A percentile compares a stretch with the other conserved stretches of the same genome.
Conservation (phyloP, 1,139 yeast species). For the Protomyces inundatus region DNA sequence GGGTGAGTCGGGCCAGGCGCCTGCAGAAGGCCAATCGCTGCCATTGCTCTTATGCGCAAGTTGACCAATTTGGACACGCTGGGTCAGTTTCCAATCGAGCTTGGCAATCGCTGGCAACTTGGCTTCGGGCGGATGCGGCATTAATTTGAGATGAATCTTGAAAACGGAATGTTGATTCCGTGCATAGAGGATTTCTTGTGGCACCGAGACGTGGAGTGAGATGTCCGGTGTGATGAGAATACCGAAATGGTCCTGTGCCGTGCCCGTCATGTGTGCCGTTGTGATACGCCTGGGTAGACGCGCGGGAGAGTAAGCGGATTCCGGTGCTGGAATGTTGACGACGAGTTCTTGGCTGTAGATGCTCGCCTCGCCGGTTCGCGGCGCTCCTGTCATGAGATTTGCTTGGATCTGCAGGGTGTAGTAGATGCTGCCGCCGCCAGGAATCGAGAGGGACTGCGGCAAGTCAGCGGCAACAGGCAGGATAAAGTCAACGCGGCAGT, state of each 20-base stretch:
- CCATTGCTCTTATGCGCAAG: not conserved
- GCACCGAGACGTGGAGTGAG: constrained; percentile 23
- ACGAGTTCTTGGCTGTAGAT: constrained; percentile 15
- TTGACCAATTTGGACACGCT: constrained; percentile 3
- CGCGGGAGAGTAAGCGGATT: constrained; percentile 17
- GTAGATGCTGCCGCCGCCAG: constrained; percentile 16
- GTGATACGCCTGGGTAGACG: constrained; percentile 19
- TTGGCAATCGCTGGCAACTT: constrained; percentile 14
- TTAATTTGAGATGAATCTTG: constrained; percentile 20
- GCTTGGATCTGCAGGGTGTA: constrained; percentile 22
- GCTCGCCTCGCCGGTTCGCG: not conserved
- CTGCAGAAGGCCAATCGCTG: not conserved
- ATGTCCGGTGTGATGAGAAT: constrained; percentile 86
- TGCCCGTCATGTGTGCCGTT: constrained; percentile 9
- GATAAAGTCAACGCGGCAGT: constrained; percentile 4
- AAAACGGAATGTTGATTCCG: constrained; percentile 10
- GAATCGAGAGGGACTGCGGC: constrained; percentile 14
- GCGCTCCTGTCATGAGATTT: not conserved
- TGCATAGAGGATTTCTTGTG: constrained; percentile 17
- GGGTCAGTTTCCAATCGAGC: constrained; percentile 20
- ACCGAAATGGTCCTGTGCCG: constrained; percentile 49
- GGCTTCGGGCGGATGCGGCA: constrained; percentile 25
- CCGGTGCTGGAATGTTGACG: constrained; percentile 18
- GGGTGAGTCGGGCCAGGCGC: not conserved
- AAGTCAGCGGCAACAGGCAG: constrained; percentile 10